phyloP scores from a whole-genome alignment of 306 rosid species.

The Oemleria cerasiformis region DNA sequence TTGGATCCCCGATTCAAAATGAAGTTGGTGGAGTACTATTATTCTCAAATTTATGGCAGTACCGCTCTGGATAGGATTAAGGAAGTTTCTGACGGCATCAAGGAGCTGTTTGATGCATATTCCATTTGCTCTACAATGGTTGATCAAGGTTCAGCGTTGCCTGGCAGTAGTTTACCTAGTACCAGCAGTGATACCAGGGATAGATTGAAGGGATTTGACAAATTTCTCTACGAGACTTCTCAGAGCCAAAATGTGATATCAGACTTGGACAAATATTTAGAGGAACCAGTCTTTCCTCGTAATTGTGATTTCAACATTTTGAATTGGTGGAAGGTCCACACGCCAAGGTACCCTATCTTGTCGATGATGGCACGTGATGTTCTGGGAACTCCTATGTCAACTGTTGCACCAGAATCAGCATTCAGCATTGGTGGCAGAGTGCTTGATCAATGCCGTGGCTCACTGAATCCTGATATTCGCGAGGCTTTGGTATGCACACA shows the following conservation, averaged over 20 bases:
- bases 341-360: conserved; percentile 93
- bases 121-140: conserved; percentile 79
- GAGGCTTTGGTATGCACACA: conserved; percentile 87
- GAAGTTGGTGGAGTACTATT: conserved; percentile 94
- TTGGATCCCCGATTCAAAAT: conserved; percentile 94
- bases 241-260: conserved; percentile 58
- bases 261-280: conserved; percentile 89
- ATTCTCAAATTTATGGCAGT: conserved; percentile 91
- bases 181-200: conserved; percentile 63
- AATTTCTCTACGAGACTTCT: conserved; percentile 84
- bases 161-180: conserved; percentile 77
- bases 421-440: conserved; percentile 62
- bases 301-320: conserved; percentile 74
- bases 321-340: conserved; percentile 98
- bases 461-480: conserved; percentile 58
- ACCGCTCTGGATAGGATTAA: conserved; percentile 78
- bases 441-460: conserved; percentile 60
- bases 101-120: conserved; percentile 79
- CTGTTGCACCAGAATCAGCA: conserved; percentile 62
- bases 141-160: conserved; percentile 86
- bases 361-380: conserved; percentile 97
- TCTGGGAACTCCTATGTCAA: conserved; percentile 97
- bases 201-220: conserved; percentile 89
- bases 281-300: conserved; percentile 92
- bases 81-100: conserved; percentile 81